Base-by-base conservation (phyloP, 164 flowering plant species). In the Santalum album region DNA sequence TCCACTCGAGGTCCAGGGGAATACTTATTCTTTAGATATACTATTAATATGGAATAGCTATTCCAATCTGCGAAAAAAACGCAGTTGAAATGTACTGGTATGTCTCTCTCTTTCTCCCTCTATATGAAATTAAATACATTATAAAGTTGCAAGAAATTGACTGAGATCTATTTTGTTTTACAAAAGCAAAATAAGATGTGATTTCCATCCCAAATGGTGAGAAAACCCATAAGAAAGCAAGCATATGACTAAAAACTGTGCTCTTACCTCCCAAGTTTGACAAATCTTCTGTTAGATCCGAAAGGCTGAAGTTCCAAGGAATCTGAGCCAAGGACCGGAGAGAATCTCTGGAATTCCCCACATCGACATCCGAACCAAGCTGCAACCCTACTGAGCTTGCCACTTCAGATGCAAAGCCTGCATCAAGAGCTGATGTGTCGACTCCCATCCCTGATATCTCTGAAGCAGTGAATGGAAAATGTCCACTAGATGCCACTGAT, bases 401-500 rank as follows among this genome's bases (percentile, higher is more conserved):
- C 54, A 87, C 88, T 62, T 92, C 96, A 25, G 90, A 75, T 48
- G 94, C 75, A 67, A 92, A 92, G 59, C 94, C 77, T 18, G 94
- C 59, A 59, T 87, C 99, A 32, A 92, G 81, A 52, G 77, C 88
- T 62, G 94, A 81, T 36, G 90, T 65, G 38, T 89, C 99, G 4
- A 86, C 81, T 39, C 89, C 96, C 71, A 89, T 85, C 49, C 95
- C 95, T 22, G 96, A 72, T 38, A 91, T 79, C 50, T 92, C 96
- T 51, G 96, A 71, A n/a, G 96, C 75, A 60, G 75, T 81, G 71
- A 92, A 92, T 1, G 95, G 91, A 54, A 92, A 89, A 71, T 89
- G 95, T n/a, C 96, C 96, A 70, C 86, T 86, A 16, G 96, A 92
- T 56, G 92, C 86, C 51, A 76, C 92, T 40, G 96, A 92, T 16